phyloP scores from a whole-genome alignment of 169 alveolate species.

The Perkinsus olseni region DNA sequence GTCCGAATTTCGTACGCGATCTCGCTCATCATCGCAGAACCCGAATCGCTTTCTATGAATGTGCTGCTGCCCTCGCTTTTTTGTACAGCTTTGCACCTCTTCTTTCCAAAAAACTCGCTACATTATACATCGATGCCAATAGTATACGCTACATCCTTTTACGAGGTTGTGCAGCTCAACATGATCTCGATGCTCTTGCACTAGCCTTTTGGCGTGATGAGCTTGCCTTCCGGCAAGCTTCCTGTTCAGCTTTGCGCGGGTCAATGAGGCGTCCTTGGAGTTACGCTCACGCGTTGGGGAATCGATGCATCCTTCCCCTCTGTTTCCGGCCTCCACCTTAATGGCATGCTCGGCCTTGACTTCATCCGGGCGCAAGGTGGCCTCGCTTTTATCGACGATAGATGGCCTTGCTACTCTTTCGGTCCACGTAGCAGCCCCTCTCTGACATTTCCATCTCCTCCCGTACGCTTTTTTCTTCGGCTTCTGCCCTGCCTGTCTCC shows the following conservation, averaged over 20 bases:
- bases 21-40: no score
- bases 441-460: neutral
- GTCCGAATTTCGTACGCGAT: no score
- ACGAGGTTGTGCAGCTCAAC: no score
- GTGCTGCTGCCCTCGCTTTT: no score
- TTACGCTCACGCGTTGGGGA: neutral
- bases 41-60: no score
- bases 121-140: no score
- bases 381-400: neutral
- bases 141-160: no score
- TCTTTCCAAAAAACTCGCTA: no score
- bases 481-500: neutral
- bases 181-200: no score
- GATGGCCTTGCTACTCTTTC: neutral
- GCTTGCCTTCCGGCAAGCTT: neutral
- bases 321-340: neutral
- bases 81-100: no score
- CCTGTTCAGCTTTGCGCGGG: neutral
- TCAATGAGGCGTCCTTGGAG: neutral
- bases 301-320: neutral
- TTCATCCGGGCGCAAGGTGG: neutral
- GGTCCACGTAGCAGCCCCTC: neutral
- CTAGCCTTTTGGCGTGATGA: no score
- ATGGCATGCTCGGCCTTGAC: neutral
- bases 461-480: neutral